phyloP scores from a whole-genome alignment of 805 yeast genomes.

The Saccharomyces eubayanus region DNA sequence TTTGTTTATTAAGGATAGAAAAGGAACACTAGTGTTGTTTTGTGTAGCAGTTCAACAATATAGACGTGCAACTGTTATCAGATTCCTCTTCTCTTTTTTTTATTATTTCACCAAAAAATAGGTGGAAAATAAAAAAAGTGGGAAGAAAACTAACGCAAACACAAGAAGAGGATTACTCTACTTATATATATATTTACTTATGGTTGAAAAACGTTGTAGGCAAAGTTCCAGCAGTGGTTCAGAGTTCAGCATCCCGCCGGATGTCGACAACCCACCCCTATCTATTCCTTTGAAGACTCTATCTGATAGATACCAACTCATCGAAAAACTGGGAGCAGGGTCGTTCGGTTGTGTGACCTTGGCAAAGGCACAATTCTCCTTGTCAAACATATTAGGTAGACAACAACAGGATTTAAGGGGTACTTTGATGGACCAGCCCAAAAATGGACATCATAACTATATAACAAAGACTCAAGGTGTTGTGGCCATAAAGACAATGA shows the following conservation, averaged over 20 bases:
- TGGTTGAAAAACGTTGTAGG: neutral
- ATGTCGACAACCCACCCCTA: constrained; percentile 34
- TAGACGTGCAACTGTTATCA: neutral
- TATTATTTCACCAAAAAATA: neutral
- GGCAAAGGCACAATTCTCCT: constrained; percentile 39
- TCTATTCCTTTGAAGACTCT: constrained; percentile 39
- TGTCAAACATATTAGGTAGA: neutral
- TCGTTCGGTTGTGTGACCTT: constrained; percentile 66
- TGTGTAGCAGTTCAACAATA: neutral
- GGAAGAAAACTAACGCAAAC: neutral
- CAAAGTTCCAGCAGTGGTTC: neutral
- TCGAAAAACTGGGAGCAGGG: constrained; percentile 59
- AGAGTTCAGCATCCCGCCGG: constrained; percentile 28
- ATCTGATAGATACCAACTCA: constrained; percentile 38
- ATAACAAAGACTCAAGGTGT: constrained; percentile 30
- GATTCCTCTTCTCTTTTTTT: neutral
- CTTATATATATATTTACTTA: neutral
- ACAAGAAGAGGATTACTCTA: neutral
- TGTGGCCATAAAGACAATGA: constrained; percentile 82
- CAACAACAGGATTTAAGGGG: constrained; percentile 5
- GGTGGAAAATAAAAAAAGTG: neutral
- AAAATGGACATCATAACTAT: constrained; percentile 23
- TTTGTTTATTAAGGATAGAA: neutral
- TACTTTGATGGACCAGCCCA: constrained; percentile 42
- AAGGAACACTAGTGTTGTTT: neutral